Percentiles rank a stretch among this genome's conserved stretches.
Evolutionary conservation across 257 asterid genomes (phyloP).

Genomic region (Capsicum pubescens): DNA sequence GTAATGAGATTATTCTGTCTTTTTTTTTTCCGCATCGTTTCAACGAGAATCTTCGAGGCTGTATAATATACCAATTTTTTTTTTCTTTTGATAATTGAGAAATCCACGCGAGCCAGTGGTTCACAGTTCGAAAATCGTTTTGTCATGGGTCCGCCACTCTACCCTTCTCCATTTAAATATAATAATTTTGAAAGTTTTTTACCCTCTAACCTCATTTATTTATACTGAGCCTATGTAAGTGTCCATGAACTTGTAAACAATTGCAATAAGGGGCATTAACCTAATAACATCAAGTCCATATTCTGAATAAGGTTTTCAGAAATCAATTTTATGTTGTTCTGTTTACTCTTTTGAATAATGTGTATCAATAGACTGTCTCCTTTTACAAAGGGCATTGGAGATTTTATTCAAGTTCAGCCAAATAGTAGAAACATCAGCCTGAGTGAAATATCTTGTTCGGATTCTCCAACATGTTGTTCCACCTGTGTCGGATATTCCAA

Average conservation of each 20-base stretch:
- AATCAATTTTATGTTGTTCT: neutral
- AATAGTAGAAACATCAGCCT: neutral
- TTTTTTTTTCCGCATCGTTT: neutral
- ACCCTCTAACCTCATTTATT: constrained; percentile 70
- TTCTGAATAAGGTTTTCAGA: neutral
- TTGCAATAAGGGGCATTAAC: neutral
- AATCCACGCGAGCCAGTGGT: neutral
- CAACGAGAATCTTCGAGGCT: neutral
- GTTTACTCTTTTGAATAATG: neutral
- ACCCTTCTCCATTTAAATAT: neutral
- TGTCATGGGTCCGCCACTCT: neutral
- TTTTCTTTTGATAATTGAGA: neutral
- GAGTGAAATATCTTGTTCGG: neutral
- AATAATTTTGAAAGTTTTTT: neutral
- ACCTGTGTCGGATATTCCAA: neutral
- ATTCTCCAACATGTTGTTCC: neutral
- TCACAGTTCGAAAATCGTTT: neutral
- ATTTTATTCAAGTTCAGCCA: neutral
- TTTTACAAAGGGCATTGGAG: neutral
- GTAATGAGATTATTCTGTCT: neutral
- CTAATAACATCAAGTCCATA: neutral
- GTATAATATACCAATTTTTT: neutral
- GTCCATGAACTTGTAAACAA: neutral
- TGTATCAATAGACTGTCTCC: neutral
- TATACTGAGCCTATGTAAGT: constrained; percentile 81